Evolutionary conservation across 1,284 basidiomycete species (phyloP), one percentile per base, ranked within the genome.

Genomic region (Volvariella surrecta): DNA sequence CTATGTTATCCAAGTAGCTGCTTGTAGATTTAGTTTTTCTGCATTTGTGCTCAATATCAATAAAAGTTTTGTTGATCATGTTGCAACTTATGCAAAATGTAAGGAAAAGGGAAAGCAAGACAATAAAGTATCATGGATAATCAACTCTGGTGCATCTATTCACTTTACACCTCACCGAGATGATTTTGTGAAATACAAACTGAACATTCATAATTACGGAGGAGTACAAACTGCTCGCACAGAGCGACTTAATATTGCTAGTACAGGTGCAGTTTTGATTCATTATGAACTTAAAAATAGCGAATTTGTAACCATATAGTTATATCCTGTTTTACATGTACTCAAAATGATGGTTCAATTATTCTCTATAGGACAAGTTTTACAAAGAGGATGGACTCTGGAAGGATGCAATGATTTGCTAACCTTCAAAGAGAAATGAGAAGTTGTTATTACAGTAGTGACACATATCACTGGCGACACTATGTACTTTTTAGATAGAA

Each of bases 111-210:
- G 17, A 47, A 34, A 28, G 4, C 32, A 18, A 17, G 9, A 42
- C 16, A 24, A 39, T 41, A n/a, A n/a, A n/a, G n/a, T n/a, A n/a
- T n/a, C n/a, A n/a, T n/a, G 48, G 50, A 43, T 51, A 18, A 21
- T 50, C 13, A 46, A 51, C 35, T 49, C 46, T 21, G 50, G 48
- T 11, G 34, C 48, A 22, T 51, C 44, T 8, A 15, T 17, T 17
- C 48, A 51, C 15, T 45, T 15, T 24, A 21, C 22, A 11, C n/a
- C 17, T 30, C 38, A 44, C 22, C 44, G 40, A 31, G 18, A 18
- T 21, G n/a, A 43, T 15, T 39, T 21, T 21, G 3, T 31, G 40
- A 17, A 6, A n/a, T n/a, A n/a, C n/a, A n/a, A n/a, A n/a, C 6
- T 6, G 11, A 28, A 28, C 6, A 28, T 28, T 6, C 24, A 6